Base-by-base conservation (phyloP, 1,284 basidiomycete species). In the Moesziomyces sp. region DNA sequence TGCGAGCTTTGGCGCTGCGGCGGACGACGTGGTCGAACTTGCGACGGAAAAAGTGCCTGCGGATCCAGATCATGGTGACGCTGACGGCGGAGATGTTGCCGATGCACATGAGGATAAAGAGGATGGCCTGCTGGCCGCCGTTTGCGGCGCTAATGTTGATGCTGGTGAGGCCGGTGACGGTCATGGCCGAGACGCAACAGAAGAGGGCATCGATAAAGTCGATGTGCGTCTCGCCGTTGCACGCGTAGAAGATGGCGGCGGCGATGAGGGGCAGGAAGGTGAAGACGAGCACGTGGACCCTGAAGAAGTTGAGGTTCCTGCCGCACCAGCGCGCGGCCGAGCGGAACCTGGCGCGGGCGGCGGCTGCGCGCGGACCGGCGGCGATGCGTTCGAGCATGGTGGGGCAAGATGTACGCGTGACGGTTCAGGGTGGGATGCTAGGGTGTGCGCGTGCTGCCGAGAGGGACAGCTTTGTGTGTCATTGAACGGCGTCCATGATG, bases 141-240 rank as follows among this genome's bases (percentile, higher is more conserved):
- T 92, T 93, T 77, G 92, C 85, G 46, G 86, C 86, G 79, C 90
- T 92, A 76, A 93, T 84, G 83, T 93, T 89, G 73, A 92, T 86
- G 6, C 91, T 90, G 45, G 88, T 87, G 26, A 94, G 86, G 14
- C 93, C 92, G 75, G 91, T 92, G 61, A 93, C 90, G 4, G 90
- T 90, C 86, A 93, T 89, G 10, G 91, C 89, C 82, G 90, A 91
- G 79, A 92, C 88, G 66, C 89, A 92, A 77, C 88, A 88, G 86
- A 89, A 94, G 46, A 93, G 87, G 13, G 89, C 85, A 67, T 93
- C 92, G 80, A 92, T 88, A 83, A 92, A 93, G 19, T 74, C 55
- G 47, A 85, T 74, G 50, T 81, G 75, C 48, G 58, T 66, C 16
- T 77, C 77, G 6, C 77, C 78, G 46, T 85, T 85, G 62, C 80